Evolutionary conservation across 169 alveolate species (phyloP), one percentile per base, ranked within the genome.

Genomic region (Perkinsus chesapeaki): DNA sequence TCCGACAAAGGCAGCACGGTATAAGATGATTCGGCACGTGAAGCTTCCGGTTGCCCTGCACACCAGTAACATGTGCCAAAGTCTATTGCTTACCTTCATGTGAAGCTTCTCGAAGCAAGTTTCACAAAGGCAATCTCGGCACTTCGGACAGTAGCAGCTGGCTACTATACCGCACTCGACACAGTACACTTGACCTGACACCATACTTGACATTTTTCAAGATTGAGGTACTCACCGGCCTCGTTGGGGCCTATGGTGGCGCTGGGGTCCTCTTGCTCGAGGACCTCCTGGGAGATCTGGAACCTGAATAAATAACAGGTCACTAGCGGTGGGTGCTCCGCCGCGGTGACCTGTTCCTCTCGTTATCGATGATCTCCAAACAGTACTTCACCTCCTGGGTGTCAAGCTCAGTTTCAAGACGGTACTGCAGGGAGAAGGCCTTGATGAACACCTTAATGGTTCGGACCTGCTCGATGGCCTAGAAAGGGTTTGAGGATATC

Each of bases 381-480:
- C 95, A 94, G 73, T 48, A 94, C 94, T 91, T 94, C n/a, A 47
- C 95, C 95, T 94, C 95, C 92, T 94, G 95, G 38, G 94, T 39
- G 93, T 94, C 95, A 19, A 94, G 38, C 95, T 94, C 95, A 60
- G 93, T 93, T 37, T 94, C 95, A 90, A 91, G 34, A 0, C 93
- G 95, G 92, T 94, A 92, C 95, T 92, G 93, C 93, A 92, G 94
- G 31, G 95, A 94, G 92, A 94, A 92, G 34, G 94, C 95, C 95
- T 92, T 94, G 91, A 94, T 48, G 92, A 94, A 92, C 72, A 92
- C 91, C 94, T 94, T 94, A 91, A 94, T 73, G n/a, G 95, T 94
- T 31, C 95, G 91, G 1, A 60, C 82, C 82, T 60, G 23, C 7
- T 7, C 82, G 27, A 23, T 7, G 31, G 31, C 82, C 23, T 27